Base-by-base conservation (phyloP, 371 early-diverging fungal genomes). In the Lichtheimia corymbifera region DNA sequence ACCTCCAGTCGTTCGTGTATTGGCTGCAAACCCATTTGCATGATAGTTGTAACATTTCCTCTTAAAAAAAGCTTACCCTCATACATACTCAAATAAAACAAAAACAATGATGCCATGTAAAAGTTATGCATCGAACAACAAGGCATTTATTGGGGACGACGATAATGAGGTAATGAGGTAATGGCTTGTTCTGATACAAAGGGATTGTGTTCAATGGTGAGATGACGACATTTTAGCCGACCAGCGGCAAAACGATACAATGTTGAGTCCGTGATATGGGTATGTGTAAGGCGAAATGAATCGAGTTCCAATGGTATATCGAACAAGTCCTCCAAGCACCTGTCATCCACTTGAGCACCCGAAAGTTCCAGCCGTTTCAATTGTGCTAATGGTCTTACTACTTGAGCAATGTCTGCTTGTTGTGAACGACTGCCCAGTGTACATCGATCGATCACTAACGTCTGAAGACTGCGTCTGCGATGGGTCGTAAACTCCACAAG, bases 1-100 rank as follows among this genome's bases (percentile, higher is more conserved):
- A 6, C 92, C 90, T 7, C 89, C 89, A 45, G 77, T 86, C 35
- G 79, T 88, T 57, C 82, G 86, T 63, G 75, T 89, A 20, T 71
- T 83, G 59, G 84, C 88, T 18, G 83, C 83, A 53, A 85, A 89
- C 62, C 91, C 91, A 17, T 72, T 68, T 55, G 68, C 68, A 35
- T 68, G 61, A 61, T 25, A 25, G 28, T 28, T 35, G 35, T 35
- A 35, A 35, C 35, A 35, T 35, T 35, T 22, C 22, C 22, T 22
- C 22, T 22, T 9, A 6, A 2, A 35, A 35, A 35, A 35, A 35
- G 35, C 4, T 35, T 35, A 9, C 5, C 35, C 35, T 1, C 11
- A 2, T 35, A 35, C 11, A 9, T 9, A 35, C 5, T 35, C 5
- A 35, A 35, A 35, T 9, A 5, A 35, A 35, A 28, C 35, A 35